Evolutionary conservation across 768 basidiomycete genomes (phyloP), one percentile per base, ranked within the genome.

Genomic region (Trichaptum fuscoviolaceum): DNA sequence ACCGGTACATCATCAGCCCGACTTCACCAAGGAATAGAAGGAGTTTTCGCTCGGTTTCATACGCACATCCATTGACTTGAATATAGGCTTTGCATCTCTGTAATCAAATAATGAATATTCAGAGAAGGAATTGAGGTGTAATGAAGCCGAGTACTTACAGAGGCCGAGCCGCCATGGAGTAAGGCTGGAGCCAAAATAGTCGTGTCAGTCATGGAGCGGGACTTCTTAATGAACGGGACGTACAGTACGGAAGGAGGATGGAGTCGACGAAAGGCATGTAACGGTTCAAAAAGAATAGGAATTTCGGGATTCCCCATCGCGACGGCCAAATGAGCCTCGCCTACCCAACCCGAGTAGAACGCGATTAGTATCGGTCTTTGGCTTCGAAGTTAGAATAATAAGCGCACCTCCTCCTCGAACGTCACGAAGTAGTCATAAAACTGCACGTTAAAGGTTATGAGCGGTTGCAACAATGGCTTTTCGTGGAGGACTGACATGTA

Each of bases 281-380:
- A n/a, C 70, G 66, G 17, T 66, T 68, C 52, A 71, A 52, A 7
- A 71, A 36, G 62, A 67, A 71, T 25, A 71, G 67, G 18, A 67
- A 34, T 62, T 71, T 71, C 15, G 61, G 63, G 30, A 61, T 34
- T 24, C 35, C 64, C 68, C 68, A 70, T 7, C 52, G 66, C 20
- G 71, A 62, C 10, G 62, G 63, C 71, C 71, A 71, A 4, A 71
- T 63, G n/a, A 67, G 64, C 20, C 26, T 62, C 10, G 67, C 58
- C 63, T 71, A 68, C 6, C 6, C 3, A 26, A 34, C 34, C 26
- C 69, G 24, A 25, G 70, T 69, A 30, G n/a, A 71, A 34, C 30
- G 30, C 30, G 30, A 30, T 30, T 30, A 30, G 30, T 30, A 30
- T 12, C 20, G 42, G 42, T 52, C 15, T 52, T 12, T 20, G 3